phyloP scores from a whole-genome alignment of 225 moss, liverwort and hornwort species.

The Thuidium tamariscinum region DNA sequence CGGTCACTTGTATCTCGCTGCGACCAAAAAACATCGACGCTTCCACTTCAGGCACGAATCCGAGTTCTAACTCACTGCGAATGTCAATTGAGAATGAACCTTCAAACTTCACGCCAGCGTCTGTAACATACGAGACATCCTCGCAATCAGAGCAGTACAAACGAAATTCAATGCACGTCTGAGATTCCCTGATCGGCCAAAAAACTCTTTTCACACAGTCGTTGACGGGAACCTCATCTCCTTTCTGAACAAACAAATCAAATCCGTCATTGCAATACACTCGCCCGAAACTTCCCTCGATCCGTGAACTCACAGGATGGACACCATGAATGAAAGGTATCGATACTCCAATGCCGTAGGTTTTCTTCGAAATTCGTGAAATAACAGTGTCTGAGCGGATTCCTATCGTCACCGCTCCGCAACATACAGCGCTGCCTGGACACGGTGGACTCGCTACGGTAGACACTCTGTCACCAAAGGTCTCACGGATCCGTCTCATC shows the following conservation, averaged over 20 bases:
- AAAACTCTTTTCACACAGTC: accelerated
- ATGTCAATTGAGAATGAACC: background rate
- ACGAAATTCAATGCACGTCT: accelerated
- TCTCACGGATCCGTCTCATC: background rate
- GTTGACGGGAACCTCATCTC: background rate
- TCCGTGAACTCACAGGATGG: background rate
- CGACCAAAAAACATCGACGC: background rate
- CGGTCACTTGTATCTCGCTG: background rate
- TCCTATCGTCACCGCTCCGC: slow-evolving; percentile 11
- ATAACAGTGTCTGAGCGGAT: background rate
- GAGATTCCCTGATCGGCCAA: accelerated
- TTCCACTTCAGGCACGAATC: accelerated
- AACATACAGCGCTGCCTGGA: slow-evolving; percentile 1
- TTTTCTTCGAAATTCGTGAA: background rate
- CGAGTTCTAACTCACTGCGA: background rate
- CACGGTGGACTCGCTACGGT: background rate
- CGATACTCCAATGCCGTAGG: accelerated
- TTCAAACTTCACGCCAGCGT: background rate
- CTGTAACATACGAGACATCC: background rate
- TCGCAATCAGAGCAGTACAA: background rate
- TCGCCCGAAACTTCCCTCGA: accelerated
- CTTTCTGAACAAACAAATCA: accelerated
- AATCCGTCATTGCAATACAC: accelerated
- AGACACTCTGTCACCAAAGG: background rate
- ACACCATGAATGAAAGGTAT: background rate